Percentiles rank a stretch among this genome's conserved stretches.
Conservation (phyloP, 2,329 filamentous ascomycete genomes). For the Botrytis paeoniae region DNA sequence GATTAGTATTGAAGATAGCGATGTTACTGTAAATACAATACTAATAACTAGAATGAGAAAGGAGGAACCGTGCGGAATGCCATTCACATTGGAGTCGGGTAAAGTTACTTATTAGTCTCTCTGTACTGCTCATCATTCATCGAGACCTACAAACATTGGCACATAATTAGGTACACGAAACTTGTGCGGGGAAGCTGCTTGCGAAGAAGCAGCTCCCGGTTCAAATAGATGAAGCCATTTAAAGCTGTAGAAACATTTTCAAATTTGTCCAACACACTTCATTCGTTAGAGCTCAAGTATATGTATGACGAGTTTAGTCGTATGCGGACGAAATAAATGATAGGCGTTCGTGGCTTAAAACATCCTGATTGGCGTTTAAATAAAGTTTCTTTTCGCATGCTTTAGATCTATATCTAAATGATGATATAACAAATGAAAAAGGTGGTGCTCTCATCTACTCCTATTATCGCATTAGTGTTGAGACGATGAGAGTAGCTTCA, state of each 20-base stretch:
- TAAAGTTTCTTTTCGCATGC: neutral
- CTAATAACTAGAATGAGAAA: neutral
- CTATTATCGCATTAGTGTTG: slow-evolving; percentile 9
- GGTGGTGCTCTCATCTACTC: neutral
- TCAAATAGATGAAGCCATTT: neutral
- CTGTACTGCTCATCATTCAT: neutral
- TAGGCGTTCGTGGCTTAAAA: slow-evolving; percentile 4
- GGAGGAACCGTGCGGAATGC: neutral
- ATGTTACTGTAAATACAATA: neutral
- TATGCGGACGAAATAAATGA: neutral
- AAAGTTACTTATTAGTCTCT: neutral
- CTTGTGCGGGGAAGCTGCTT: neutral
- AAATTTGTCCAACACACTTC: neutral
- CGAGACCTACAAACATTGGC: neutral
- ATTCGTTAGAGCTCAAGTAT: neutral
- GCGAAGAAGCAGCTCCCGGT: neutral
- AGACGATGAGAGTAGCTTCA: slow-evolving; percentile 7
- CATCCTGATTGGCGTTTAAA: slow-evolving; percentile 1
- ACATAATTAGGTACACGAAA: neutral
- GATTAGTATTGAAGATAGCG: neutral
- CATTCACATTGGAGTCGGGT: neutral
- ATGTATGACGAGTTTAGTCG: neutral
- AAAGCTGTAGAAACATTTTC: neutral
- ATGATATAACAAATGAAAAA: slow-evolving; percentile 6
- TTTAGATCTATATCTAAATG: slow-evolving; percentile 4